These are phyloP conservation scores for Zymoseptoria tritici DNA, from an alignment of 2,329 filamentous ascomycete species.

Conservation along the genomic window DNA sequence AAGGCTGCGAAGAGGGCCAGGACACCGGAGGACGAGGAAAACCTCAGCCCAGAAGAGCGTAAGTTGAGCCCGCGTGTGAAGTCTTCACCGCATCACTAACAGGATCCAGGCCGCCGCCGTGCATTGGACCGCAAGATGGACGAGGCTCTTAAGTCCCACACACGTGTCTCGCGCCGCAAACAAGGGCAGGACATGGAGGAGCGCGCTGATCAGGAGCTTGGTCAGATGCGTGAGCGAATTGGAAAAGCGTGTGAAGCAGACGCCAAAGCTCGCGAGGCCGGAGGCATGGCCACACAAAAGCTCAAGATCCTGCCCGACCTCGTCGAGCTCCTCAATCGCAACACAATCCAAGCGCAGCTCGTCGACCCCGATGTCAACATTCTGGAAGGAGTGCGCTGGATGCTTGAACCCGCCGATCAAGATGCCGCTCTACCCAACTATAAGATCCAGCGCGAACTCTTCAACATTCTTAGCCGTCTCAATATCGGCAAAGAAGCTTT, in stretches of 20 bases:
- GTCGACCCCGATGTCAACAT: slow-evolving; percentile 94
- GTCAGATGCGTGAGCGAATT: slow-evolving; percentile 81
- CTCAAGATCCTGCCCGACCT: slow-evolving; percentile 90
- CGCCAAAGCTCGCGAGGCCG: slow-evolving; percentile 69
- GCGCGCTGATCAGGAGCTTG: slow-evolving; percentile 83
- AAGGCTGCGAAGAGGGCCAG: slow-evolving; percentile 34
- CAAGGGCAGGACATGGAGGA: slow-evolving; percentile 89
- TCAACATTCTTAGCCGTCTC: slow-evolving; percentile 68
- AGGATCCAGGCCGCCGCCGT: slow-evolving; percentile 55
- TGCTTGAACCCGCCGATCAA: slow-evolving; percentile 79
- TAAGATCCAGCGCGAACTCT: slow-evolving; percentile 93
- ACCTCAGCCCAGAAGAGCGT: slow-evolving; percentile 77
- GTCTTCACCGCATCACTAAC: slow-evolving; percentile 11
- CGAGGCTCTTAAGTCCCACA: slow-evolving; percentile 73
- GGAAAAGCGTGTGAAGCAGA: slow-evolving; percentile 82
- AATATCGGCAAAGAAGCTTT: slow-evolving; percentile 88
- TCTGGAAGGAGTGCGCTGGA: slow-evolving; percentile 90
- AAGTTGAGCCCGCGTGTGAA: slow-evolving; percentile 30
- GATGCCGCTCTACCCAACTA: slow-evolving; percentile 93
- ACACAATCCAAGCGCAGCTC: slow-evolving; percentile 74
- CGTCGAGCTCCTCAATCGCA: slow-evolving; percentile 78
- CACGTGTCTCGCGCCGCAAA: slow-evolving; percentile 65
- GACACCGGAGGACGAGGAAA: slow-evolving; percentile 65
- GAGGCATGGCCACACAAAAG: slow-evolving; percentile 82
- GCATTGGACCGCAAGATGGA: slow-evolving; percentile 84